Evolutionary conservation across 2,329 filamentous ascomycete genomes (phyloP).

Genomic region (Clarireedia sp.): DNA sequence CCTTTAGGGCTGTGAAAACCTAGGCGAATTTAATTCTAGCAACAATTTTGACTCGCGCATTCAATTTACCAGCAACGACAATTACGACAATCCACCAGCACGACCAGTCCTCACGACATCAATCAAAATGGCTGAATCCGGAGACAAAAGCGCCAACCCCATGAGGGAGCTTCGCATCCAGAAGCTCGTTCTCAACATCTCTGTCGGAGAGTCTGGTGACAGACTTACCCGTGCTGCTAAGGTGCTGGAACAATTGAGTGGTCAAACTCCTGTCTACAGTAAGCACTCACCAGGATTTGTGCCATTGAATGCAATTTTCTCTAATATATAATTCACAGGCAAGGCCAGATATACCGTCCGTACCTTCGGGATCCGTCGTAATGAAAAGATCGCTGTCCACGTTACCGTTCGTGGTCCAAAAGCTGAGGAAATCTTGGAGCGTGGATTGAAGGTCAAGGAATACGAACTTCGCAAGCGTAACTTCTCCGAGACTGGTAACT

Average conservation of each 20-base stretch:
- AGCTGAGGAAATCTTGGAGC: slow-evolving; percentile 99
- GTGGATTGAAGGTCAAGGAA: slow-evolving; percentile 99
- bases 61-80: slow-evolving; percentile 12
- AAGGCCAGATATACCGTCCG: slow-evolving; percentile 99
- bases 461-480: slow-evolving; percentile 99
- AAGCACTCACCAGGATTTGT: slow-evolving; percentile 33
- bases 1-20: slow-evolving; percentile 4
- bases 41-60: slow-evolving; percentile 5
- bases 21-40: slow-evolving; percentile 4
- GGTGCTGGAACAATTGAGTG: slow-evolving; percentile 98
- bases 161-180: slow-evolving; percentile 99
- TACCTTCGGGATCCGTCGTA: slow-evolving; percentile 99
- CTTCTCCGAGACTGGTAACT: slow-evolving; percentile 99
- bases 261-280: slow-evolving; percentile 99
- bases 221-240: slow-evolving; percentile 99
- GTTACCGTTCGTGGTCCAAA: slow-evolving; percentile 98
- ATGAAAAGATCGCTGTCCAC: slow-evolving; percentile 99
- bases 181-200: slow-evolving; percentile 99
- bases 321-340: slow-evolving; percentile 45
- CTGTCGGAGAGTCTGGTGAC: slow-evolving; percentile 99
- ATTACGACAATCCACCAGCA: slow-evolving; percentile 17
- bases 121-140: slow-evolving; percentile 52
- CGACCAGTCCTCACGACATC: slow-evolving; percentile 19
- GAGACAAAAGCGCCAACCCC: slow-evolving; percentile 84
- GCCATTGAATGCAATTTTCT: slow-evolving; percentile 9